phyloP scores from a whole-genome alignment of 2,329 filamentous ascomycete species.

The Epichloe festucae region DNA sequence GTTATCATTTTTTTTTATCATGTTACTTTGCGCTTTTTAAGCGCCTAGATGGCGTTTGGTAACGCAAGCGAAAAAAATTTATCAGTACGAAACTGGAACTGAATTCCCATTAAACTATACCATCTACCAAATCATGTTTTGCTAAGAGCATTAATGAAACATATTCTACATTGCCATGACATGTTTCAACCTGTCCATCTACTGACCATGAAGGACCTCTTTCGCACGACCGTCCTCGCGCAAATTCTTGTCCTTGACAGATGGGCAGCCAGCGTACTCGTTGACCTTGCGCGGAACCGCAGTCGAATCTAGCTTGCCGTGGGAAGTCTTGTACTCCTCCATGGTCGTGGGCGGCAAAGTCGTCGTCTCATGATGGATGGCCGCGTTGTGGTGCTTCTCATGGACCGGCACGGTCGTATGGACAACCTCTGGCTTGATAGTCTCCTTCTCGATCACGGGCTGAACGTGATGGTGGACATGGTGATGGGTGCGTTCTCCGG shows the following conservation, averaged over 20 bases:
- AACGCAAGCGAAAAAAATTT: no score
- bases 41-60: rapidly evolving
- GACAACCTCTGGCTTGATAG: conserved; percentile 51
- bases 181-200: no score
- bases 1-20: no score
- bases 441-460: conserved; percentile 58
- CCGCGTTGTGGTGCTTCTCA: conserved; percentile 54
- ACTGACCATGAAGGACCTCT: neutral
- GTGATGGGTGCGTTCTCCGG: conserved; percentile 22
- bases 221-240: neutral
- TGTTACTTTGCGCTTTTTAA: no score
- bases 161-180: no score
- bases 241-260: conserved; percentile 10
- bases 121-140: no score
- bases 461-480: conserved; percentile 56
- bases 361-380: conserved; percentile 53
- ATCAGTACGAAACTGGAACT: no score
- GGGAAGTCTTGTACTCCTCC: conserved; percentile 40
- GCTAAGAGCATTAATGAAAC: rapidly evolving
- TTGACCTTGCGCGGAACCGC: conserved; percentile 37
- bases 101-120: no score
- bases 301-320: conserved; percentile 38
- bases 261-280: conserved; percentile 49
- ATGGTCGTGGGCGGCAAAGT: conserved; percentile 51
- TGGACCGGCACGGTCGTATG: conserved; percentile 63